Evolutionary conservation across 495 filamentous ascomycete genomes (phyloP).

Genomic region (Tuber calosporum): DNA sequence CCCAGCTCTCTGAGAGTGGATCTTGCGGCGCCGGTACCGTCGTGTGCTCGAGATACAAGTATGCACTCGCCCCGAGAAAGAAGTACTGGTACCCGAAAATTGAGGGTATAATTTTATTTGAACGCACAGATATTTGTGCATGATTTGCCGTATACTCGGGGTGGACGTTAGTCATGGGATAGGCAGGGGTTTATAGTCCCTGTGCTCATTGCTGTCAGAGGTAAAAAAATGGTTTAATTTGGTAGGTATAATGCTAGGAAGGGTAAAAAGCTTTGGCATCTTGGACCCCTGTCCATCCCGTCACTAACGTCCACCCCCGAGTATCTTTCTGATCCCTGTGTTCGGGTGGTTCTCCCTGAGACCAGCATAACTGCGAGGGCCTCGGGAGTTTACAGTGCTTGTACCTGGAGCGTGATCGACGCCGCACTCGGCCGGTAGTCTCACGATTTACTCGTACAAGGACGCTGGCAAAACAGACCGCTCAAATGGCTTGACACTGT

Average conservation of each 20-base stretch:
- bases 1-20: not conserved
- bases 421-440: not conserved
- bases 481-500: not conserved
- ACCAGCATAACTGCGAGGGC: not conserved
- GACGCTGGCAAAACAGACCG: not conserved
- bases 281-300: no score
- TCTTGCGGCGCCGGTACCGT: not conserved
- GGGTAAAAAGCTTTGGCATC: no score
- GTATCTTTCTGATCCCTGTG: not conserved
- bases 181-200: no score
- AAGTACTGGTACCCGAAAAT: not conserved
- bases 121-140: not conserved
- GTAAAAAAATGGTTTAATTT: no score
- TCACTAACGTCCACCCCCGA: no score
- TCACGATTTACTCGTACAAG: no score
- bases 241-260: no score
- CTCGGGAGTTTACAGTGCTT: not conserved
- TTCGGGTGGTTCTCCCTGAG: not conserved
- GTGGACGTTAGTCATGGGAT: no score
- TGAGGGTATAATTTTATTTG: not conserved
- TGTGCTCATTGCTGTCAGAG: no score
- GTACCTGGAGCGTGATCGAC: not conserved
- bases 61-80: not conserved
- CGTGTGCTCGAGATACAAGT: not conserved
- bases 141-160: not conserved